Conservation (phyloP, 148 eudicot species). For the Rhododendron mucronatum region DNA sequence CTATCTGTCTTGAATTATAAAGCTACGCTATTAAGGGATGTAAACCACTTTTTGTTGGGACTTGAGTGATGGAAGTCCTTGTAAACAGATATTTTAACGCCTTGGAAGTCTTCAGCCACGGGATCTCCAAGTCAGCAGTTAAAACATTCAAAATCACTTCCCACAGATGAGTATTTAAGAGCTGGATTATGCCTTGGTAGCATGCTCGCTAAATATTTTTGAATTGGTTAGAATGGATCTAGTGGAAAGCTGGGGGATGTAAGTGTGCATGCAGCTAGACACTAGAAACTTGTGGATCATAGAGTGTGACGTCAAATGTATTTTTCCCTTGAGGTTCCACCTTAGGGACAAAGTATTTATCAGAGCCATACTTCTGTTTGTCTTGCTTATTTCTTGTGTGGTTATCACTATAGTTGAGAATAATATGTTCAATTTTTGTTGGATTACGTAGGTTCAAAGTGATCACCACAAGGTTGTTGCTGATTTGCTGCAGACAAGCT, state of each 20-base stretch:
- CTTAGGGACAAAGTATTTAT: not conserved
- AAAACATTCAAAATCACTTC: conserved; percentile 38
- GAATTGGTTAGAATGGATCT: not conserved
- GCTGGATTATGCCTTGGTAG: not conserved
- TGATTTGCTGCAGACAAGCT: conserved; percentile 90
- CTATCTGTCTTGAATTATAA: not conserved
- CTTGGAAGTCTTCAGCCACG: conserved; percentile 40
- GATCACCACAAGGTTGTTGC: conserved; percentile 89
- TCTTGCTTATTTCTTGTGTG: no score
- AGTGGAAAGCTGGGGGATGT: not conserved
- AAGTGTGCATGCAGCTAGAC: not conserved
- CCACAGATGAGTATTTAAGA: conserved; percentile 31
- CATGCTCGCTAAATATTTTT: not conserved
- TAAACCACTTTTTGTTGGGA: not conserved
- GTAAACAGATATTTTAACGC: conserved; percentile 44
- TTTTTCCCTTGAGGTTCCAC: not conserved
- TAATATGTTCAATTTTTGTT: no score
- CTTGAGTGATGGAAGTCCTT: conserved; percentile 6
- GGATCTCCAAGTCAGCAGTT: conserved; percentile 43
- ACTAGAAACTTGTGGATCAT: not conserved
- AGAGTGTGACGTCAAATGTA: not conserved
- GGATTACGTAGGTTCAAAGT: no score
- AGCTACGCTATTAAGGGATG: not conserved
- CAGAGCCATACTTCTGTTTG: no score
- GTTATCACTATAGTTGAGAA: no score